Evolutionary conservation across 108 stramenopile genomes (phyloP).

Genomic region (Stephanodiscus triporus): DNA sequence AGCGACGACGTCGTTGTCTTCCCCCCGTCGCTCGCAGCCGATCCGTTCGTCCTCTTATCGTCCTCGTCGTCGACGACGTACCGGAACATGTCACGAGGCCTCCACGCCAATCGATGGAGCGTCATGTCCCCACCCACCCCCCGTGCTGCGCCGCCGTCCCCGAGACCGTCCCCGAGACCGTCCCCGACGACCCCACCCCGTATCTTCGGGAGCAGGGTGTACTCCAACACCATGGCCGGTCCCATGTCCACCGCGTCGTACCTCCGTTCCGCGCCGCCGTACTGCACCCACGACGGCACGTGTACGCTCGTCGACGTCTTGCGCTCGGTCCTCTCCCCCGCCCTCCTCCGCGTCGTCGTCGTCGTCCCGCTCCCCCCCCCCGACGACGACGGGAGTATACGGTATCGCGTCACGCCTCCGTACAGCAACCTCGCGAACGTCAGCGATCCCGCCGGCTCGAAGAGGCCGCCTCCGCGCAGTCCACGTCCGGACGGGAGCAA

Average conservation of each 20-base stretch:
- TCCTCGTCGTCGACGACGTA: constrained; percentile 29
- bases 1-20: constrained; percentile 11
- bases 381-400: constrained; percentile 42
- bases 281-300: constrained; percentile 58
- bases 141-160: neutral
- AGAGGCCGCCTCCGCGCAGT: constrained; percentile 33
- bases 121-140: constrained; percentile 33
- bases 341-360: constrained; percentile 47
- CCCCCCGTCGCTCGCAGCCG: neutral
- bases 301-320: constrained; percentile 32
- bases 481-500: no score
- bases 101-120: constrained; percentile 52
- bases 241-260: constrained; percentile 82
- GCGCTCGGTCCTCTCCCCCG: constrained; percentile 57
- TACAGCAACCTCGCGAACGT: constrained; percentile 84
- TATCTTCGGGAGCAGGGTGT: constrained; percentile 46
- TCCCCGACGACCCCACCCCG: neutral
- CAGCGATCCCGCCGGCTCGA: constrained; percentile 56
- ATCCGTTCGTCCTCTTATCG: constrained; percentile 4
- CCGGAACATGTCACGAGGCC: constrained; percentile 53
- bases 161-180: neutral
- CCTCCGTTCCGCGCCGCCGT: constrained; percentile 60
- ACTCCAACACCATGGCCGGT: constrained; percentile 63
- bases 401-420: constrained; percentile 74
- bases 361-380: neutral